Percentiles rank a stretch among this genome's conserved stretches.
Evolutionary conservation across 805 yeast genomes (phyloP).

Genomic region (Isabelozyma gotoi): DNA sequence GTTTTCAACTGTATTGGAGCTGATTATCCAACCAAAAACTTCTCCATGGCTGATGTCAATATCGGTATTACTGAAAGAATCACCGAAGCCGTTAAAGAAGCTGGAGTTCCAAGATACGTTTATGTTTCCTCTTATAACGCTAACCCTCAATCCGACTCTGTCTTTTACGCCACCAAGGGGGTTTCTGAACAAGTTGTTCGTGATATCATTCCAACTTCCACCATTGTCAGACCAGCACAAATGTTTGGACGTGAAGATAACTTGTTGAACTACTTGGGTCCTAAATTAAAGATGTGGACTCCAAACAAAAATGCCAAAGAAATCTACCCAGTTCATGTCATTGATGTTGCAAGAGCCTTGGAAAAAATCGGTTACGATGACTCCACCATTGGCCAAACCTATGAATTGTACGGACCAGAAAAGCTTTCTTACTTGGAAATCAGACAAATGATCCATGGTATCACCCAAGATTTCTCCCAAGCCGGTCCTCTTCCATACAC

Average conservation of each 20-base stretch:
- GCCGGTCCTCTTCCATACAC: conserved; percentile 45
- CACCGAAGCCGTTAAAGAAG: conserved; percentile 67
- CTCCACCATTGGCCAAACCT: conserved; percentile 72
- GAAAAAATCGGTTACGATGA: conserved; percentile 82
- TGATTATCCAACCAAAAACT: conserved; percentile 74
- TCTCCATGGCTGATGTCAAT: conserved; percentile 79
- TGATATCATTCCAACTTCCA: conserved; percentile 68
- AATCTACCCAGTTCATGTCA: conserved; percentile 70
- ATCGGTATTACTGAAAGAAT: conserved; percentile 78
- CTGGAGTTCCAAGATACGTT: conserved; percentile 69
- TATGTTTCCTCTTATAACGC: conserved; percentile 84
- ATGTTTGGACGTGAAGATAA: conserved; percentile 75
- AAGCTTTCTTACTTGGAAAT: conserved; percentile 59
- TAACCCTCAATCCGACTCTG: conserved; percentile 61
- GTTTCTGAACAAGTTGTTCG: conserved; percentile 71
- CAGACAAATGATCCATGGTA: conserved; percentile 67
- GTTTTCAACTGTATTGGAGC: conserved; percentile 80
- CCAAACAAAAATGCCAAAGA: conserved; percentile 63
- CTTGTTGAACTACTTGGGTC: conserved; percentile 61
- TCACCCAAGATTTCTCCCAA: conserved; percentile 49
- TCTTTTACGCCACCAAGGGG: conserved; percentile 78
- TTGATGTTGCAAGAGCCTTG: conserved; percentile 76
- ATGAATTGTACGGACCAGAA: conserved; percentile 75
- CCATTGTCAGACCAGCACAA: conserved; percentile 84
- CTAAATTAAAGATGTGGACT: conserved; percentile 58